Evolutionary conservation across 176 grass and related monocot genomes (phyloP), one percentile per base, ranked within the genome.

Genomic region (Puccinellia tenuiflora): DNA sequence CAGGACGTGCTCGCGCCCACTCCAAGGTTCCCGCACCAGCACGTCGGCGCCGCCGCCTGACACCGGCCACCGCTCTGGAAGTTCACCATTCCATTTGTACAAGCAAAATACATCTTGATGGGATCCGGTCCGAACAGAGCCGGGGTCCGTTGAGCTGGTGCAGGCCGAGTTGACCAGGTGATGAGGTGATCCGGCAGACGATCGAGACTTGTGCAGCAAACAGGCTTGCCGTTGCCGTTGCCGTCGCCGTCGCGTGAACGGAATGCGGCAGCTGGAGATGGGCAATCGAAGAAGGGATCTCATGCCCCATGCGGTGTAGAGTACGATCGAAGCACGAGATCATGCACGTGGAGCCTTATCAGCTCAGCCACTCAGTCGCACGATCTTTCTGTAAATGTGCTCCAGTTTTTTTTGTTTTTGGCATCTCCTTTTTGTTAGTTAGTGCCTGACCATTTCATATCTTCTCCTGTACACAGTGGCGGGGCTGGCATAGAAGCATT

Each of bases 11-110:
- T 73, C 13, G 74, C 80, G 65, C 28, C 92, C 1, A 95, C 96
- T 50, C 96, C 96, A 15, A 88, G 93, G 5, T 92, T 99, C 85
- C 96, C 91, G 66, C 87, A 62, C n/a, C 96, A 77, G 33, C 46
- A 59, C 46, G n/a, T 38, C 37, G 82, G 17, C 33, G 59, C 13
- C 34, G 60, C 80, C 11, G 60, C 68, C 20, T 93, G 79, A 89
- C 35, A 5, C 62, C 3, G 20, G n/a, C n/a, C n/a, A n/a, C n/a
- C n/a, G n/a, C n/a, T n/a, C n/a, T n/a, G n/a, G n/a, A n/a, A n/a
- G n/a, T n/a, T n/a, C n/a, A n/a, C n/a, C n/a, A n/a, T n/a, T n/a
- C n/a, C n/a, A n/a, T n/a, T n/a, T n/a, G n/a, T n/a, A n/a, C n/a
- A n/a, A n/a, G n/a, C n/a, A n/a, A n/a, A n/a, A n/a, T n/a, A n/a